These are phyloP conservation scores for Phytophthora sansomeana DNA, from an alignment of 352 stramenopile species.

Conservation along the genomic window DNA sequence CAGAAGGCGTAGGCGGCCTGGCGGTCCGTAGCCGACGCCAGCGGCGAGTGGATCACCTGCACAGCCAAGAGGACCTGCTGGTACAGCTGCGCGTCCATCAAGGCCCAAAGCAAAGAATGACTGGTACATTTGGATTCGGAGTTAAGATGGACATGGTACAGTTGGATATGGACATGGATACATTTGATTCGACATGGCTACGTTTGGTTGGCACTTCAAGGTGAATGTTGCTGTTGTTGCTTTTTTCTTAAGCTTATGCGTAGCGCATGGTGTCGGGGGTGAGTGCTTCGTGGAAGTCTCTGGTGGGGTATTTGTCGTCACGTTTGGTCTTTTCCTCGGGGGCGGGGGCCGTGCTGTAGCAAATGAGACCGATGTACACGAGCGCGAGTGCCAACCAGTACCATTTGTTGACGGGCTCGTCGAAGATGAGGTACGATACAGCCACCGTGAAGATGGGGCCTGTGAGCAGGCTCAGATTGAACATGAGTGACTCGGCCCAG, in stretches of 20 bases:
- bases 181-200: no score
- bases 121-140: slow-evolving; percentile 5
- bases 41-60: slow-evolving; percentile 74
- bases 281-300: slow-evolving; percentile 29
- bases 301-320: slow-evolving; percentile 19
- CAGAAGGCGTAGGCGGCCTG: slow-evolving; percentile 75
- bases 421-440: slow-evolving; percentile 67
- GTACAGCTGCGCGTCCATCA: slow-evolving; percentile 76
- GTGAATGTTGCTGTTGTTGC: not conserved
- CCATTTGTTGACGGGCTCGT: slow-evolving; percentile 62
- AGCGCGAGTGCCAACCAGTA: slow-evolving; percentile 70
- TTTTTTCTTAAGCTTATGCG: slow-evolving; percentile 9
- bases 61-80: slow-evolving; percentile 78
- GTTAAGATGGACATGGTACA: slow-evolving; percentile 7
- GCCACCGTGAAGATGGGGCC: slow-evolving; percentile 65
- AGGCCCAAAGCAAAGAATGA: slow-evolving; percentile 2
- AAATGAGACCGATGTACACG: slow-evolving; percentile 62
- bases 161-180: no score
- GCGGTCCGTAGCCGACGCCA: slow-evolving; percentile 51
- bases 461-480: slow-evolving; percentile 72
- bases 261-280: slow-evolving; percentile 25
- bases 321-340: slow-evolving; percentile 33
- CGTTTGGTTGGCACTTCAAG: not conserved
- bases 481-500: slow-evolving; percentile 70
- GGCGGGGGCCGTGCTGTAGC: slow-evolving; percentile 55